Base-by-base conservation (phyloP, 192 early-diverging fungal genomes). In the Backusella macrospora region DNA sequence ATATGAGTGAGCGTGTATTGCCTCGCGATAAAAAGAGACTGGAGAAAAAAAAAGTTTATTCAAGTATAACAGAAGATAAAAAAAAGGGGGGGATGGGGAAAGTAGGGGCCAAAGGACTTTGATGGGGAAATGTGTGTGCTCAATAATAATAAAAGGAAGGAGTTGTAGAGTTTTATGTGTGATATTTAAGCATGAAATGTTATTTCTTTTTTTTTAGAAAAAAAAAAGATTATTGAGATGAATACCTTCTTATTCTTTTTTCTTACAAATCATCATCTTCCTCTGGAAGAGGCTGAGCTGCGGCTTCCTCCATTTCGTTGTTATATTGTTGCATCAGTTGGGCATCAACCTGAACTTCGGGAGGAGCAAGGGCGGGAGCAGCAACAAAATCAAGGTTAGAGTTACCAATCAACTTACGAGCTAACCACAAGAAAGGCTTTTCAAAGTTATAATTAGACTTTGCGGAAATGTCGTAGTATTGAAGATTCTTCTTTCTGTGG, bases 401-500 rank as follows among this genome's bases (percentile, higher is more conserved):
- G 87, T 99, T 95, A 49, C 96, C 98, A 73, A 93, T 86, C 71
- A 99, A 89, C 92, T 99, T 98, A 76, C 98, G 92, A 37, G 96
- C 97, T 72, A 99, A 92, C 97, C 97, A 99, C 76, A 99, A 89
- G 94, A 99, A 99, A 70, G 98, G 98, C 93, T 99, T 99, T 89
- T 99, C 98, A 82, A 99, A 99, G 92, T 99, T 99, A 90, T 99
- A 99, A 92, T 99, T 99, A 82, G 88, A 91, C 91, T 99, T 99
- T 79, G 98, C 98, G 68, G 92, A 94, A 83, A 99, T 99, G 84
- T 99, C 98, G 86, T 99, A 99, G 92, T 99, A 99, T 90, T 99
- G 98, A 44, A 99, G 91, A 86, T 98, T 99, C 93, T 99, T 98
- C 91, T 99, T 99, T 79, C 98, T 89, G 90, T 99, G 98, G 95